Evolutionary conservation across 2,329 filamentous ascomycete genomes (phyloP), one percentile per base, ranked within the genome.

Genomic region (Aureobasidium sp.): DNA sequence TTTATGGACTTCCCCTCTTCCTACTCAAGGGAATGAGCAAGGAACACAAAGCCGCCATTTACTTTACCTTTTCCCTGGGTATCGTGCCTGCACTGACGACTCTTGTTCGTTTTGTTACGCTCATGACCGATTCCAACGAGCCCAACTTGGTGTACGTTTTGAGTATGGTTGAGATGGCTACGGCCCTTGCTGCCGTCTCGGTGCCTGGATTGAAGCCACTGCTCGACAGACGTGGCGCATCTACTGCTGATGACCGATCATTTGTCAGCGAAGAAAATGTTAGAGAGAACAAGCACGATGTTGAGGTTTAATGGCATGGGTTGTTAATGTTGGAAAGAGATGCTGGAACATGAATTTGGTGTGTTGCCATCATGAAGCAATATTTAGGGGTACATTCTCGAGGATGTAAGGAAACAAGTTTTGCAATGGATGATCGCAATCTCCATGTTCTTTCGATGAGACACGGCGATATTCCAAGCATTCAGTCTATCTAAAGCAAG

Each of bases 1-100:
- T 73, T 19, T 73, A 73, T 54, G 64, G 69, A 0, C 66, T 73
- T 0, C 71, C 71, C 2, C 64, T 72, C 13, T 65, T 67, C 25
- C 62, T 73, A 35, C 63, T 73, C 55, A 70, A 70, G 15, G 66
- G 65, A 27, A 57, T 68, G 23, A 63, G 65, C 6, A 57, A 62
- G 5, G 35, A 61, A 1, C 68, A 67, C 45, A 65, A 64, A 37
- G 63, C 65, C 1, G 62, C 61, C n/a, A 60, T 69, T n/a, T 62
- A 58, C 23, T 33, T 68, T 35, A 65, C 67, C 3, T 69, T 69
- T 25, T 57, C 62, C 13, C 64, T 69, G 54, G 68, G 68, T 63
- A 63, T 65, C 38, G 33, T 68, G 17, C 68, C 68, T 13, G 65
- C 68, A 21, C 60, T 67, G 38, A 67, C 66, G 21, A 67, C 66